Conservation (phyloP, 257 asterid genomes). For the Schizonepeta tenuifolia region DNA sequence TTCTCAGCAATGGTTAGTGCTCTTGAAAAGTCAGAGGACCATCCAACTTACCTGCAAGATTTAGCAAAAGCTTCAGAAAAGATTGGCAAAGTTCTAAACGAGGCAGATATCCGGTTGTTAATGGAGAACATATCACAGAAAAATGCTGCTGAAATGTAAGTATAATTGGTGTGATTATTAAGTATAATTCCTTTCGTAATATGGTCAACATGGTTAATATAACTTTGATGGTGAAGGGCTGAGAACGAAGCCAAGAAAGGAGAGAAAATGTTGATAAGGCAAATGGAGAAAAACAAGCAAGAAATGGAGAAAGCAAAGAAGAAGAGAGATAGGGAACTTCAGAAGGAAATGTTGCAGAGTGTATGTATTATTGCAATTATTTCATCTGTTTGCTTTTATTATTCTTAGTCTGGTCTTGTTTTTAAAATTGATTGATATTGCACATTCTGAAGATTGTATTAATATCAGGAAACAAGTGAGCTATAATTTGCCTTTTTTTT, state of each 20-base stretch:
- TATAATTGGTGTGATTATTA: constrained; percentile 25
- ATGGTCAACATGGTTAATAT: constrained; percentile 17
- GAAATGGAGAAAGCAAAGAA: constrained; percentile 76
- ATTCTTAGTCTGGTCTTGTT: neutral
- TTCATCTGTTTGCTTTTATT: constrained; percentile 9
- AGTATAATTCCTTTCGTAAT: constrained; percentile 16
- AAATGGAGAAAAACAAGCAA: constrained; percentile 75
- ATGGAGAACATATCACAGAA: constrained; percentile 58
- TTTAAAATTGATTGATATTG: neutral
- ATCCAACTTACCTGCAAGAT: constrained; percentile 50
- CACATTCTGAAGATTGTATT: neutral
- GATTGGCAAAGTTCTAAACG: constrained; percentile 62
- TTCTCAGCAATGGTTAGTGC: constrained; percentile 67
- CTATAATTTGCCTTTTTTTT: neutral
- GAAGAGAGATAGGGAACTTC: constrained; percentile 67
- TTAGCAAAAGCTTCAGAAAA: constrained; percentile 62
- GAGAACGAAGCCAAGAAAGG: constrained; percentile 63
- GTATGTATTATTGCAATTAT: constrained; percentile 43
- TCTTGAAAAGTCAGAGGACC: constrained; percentile 53
- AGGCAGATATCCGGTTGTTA: constrained; percentile 69
- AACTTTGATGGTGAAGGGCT: constrained; percentile 57
- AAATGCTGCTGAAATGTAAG: constrained; percentile 69
- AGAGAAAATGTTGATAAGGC: constrained; percentile 62
- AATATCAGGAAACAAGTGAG: neutral
- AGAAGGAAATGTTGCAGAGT: constrained; percentile 70